Conservation (phyloP, 306 rosid genomes). For the Coriaria nepalensis region DNA sequence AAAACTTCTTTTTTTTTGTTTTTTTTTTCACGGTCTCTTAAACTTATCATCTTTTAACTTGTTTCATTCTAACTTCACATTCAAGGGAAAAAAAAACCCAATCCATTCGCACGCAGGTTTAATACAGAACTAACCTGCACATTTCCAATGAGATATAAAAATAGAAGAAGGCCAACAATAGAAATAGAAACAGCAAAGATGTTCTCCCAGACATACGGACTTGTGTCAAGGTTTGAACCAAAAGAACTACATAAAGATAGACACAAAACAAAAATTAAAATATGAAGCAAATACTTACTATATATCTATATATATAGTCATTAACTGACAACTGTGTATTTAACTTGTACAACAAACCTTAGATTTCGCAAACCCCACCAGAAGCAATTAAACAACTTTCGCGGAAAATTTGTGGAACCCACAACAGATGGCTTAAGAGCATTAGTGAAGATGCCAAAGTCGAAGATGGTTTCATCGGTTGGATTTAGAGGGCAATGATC, state of each 20-base stretch:
- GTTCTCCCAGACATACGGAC: background rate
- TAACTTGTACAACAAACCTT: too few relatives aligned
- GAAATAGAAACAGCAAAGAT: background rate
- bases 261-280: too few relatives aligned
- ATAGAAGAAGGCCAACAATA: background rate
- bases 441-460: constrained; percentile 28
- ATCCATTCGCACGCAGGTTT: too few relatives aligned
- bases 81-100: too few relatives aligned
- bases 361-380: constrained; percentile 35
- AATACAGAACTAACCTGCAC: background rate
- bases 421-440: constrained; percentile 17
- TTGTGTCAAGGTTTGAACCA: background rate
- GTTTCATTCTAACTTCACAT: too few relatives aligned
- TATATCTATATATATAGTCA: too few relatives aligned
- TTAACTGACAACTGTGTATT: too few relatives aligned
- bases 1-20: too few relatives aligned
- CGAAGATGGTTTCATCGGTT: constrained; percentile 2
- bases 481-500: constrained; percentile 5
- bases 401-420: constrained; percentile 7
- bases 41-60: too few relatives aligned
- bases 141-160: background rate
- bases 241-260: background rate
- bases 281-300: constrained; percentile 21
- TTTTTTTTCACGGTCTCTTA: too few relatives aligned
- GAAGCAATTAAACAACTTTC: constrained; percentile 16